Base-by-base conservation (phyloP, 345 rosid genomes). In the Litchi chinensis region DNA sequence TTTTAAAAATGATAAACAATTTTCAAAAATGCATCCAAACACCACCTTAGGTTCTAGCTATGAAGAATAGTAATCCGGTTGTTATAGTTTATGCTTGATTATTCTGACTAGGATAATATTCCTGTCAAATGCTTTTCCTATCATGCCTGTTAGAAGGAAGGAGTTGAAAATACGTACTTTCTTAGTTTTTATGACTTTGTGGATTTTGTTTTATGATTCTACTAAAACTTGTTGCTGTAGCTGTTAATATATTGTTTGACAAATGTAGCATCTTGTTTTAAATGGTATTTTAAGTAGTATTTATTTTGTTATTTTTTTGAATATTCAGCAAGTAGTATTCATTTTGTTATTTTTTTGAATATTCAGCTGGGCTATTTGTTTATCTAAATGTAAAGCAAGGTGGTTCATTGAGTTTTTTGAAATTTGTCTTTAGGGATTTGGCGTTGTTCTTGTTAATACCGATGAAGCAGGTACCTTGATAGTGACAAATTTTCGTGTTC, bases 401-500 rank as follows among this genome's bases (percentile, higher is more conserved):
- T 74, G n/a, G 16, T 19, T 52, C 48, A 21, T 68, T 71, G 69
- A 56, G 52, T 40, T 76, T 43, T 43, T 52, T 66, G 73, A 77
- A 65, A 40, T 74, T 76, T 86, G 75, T 28, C 85, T 89, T 78
- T 91, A 96, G 99, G 89, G 84, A 50, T 79, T 84, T 77, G 99
- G 98, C 48, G 98, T 91, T 77, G 93, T 92, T 79, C 97, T 96
- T 83, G 83, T 96, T 69, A 96, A 96, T 82, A 93, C 86, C 6
- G 93, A 87, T 84, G 90, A 86, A 77, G 97, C 98, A 1, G 98
- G 99, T 71, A 93, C 90, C 40, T 86, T 96, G 82, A 70, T 94
- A 70, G 89, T 96, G 80, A 94, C 99, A 12, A 96, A 96, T 83
- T 96, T 90, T 79, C 98, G 99, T 69, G 86, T 94, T 82, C 88